Evolutionary conservation across 306 rosid genomes (phyloP).

Genomic region (Cucumis melo): DNA sequence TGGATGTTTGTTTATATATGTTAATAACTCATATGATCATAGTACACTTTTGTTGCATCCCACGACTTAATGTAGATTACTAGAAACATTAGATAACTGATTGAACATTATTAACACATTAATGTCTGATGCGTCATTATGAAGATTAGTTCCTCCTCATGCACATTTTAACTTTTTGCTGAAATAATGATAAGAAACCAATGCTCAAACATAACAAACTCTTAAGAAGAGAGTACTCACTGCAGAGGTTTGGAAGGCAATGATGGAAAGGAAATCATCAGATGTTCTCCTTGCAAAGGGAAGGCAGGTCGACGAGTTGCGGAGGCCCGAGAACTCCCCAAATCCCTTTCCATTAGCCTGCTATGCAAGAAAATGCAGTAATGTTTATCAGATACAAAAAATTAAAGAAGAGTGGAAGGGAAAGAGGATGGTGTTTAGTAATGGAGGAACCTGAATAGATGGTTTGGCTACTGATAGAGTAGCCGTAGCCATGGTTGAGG

Average conservation of each 20-base stretch:
- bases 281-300: constrained; percentile 49
- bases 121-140: not conserved
- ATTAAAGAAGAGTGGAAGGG: not conserved
- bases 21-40: not conserved
- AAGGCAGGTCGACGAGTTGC: constrained; percentile 47
- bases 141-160: not conserved
- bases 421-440: not conserved
- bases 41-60: not conserved
- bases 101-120: not conserved
- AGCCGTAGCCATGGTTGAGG: constrained; percentile 72
- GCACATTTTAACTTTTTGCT: not conserved
- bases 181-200: not conserved
- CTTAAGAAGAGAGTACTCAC: constrained; percentile 31
- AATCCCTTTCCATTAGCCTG: constrained; percentile 68
- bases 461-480: constrained; percentile 85
- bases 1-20: not conserved
- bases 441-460: constrained; percentile 52
- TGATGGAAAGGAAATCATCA: constrained; percentile 58
- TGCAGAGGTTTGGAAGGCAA: constrained; percentile 75
- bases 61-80: not conserved
- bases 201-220: not conserved
- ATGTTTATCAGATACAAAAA: not conserved
- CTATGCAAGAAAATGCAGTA: not conserved
- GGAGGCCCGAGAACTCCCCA: constrained; percentile 73
- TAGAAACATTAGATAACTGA: not conserved